Base-by-base conservation (phyloP, 1,284 basidiomycete species). In the Rhodotorula sp. region DNA sequence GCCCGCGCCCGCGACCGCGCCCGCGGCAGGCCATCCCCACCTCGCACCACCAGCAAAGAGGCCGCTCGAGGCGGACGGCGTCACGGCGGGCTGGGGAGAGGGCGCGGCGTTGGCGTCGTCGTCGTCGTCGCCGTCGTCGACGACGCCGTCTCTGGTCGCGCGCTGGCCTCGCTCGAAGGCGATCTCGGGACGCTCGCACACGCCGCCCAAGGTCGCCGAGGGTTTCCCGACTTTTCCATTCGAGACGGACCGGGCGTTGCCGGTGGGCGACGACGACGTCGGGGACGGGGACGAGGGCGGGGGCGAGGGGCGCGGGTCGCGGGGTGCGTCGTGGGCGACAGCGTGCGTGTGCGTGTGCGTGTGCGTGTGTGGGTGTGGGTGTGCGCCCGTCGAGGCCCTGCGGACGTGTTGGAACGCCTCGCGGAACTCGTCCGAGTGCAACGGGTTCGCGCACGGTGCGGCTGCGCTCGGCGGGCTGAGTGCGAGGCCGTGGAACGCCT, bases 131-230 rank as follows among this genome's bases (percentile, higher is more conserved):
- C 63, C 61, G 10, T 44, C 48, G 13, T 16, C 53, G n/a, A 48
- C 28, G 30, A 48, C 65, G 7, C 28, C 55, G 46, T 57, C 61
- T 15, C 24, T 40, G 64, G 60, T 30, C 20, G 22, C 10, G 16
- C 61, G 22, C 28, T 67, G 59, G 40, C 61, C 68, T 24, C 30
- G 53, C 46, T 68, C 67, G 40, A 68, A 26, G 4, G 63, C 67
- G 51, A 70, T 53, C 53, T 73, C 71, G 44, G 68, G 67, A 48
- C 67, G 47, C 54, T 73, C 72, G 57, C 69, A 70, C 16, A 73
- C 69, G 31, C 69, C 72, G 40, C 64, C 69, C 26, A 72, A 60
- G 28, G 58, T 64, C 10, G 68, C 34, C 2, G 56, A 55, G 10
- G 60, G 62, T 9, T 55, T 53, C 26, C 48, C 53, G 28, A 48